phyloP scores from a whole-genome alignment of 176 grass and related monocot genomes.

The Canna indica region DNA sequence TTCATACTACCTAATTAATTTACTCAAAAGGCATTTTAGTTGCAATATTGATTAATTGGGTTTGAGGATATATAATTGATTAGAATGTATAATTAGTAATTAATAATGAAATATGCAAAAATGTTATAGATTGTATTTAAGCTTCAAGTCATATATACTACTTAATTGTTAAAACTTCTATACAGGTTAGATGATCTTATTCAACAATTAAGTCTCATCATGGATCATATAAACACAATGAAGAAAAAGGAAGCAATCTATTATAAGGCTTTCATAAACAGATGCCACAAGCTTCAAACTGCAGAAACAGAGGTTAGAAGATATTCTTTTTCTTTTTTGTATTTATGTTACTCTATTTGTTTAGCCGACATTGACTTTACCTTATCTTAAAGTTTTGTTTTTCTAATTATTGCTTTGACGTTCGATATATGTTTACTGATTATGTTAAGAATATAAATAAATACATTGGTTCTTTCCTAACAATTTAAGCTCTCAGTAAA shows the following conservation, averaged over 20 bases:
- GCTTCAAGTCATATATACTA: too few relatives aligned
- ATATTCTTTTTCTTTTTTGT: not conserved
- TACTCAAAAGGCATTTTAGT: too few relatives aligned
- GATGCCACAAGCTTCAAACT: slow-evolving; percentile 51
- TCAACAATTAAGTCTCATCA: slow-evolving; percentile 13
- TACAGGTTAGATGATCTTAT: slow-evolving; percentile 40
- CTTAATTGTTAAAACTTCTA: not conserved
- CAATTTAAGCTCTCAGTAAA: too few relatives aligned
- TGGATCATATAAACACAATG: slow-evolving; percentile 27
- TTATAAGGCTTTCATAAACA: slow-evolving; percentile 36
- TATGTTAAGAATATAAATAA: too few relatives aligned
- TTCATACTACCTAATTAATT: not conserved
- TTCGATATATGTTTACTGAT: too few relatives aligned
- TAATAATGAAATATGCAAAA: not conserved
- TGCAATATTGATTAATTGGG: not conserved
- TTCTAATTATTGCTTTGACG: too few relatives aligned
- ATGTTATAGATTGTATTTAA: not conserved
- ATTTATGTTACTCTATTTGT: too few relatives aligned
- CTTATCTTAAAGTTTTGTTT: too few relatives aligned
- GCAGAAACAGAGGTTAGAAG: slow-evolving; percentile 59
- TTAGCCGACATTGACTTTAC: too few relatives aligned
- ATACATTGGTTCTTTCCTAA: too few relatives aligned
- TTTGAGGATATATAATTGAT: not conserved
- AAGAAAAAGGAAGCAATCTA: slow-evolving; percentile 41
- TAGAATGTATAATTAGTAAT: not conserved